Evolutionary conservation across 495 filamentous ascomycete species (phyloP).

Genomic region (Gamarada debralockiae): DNA sequence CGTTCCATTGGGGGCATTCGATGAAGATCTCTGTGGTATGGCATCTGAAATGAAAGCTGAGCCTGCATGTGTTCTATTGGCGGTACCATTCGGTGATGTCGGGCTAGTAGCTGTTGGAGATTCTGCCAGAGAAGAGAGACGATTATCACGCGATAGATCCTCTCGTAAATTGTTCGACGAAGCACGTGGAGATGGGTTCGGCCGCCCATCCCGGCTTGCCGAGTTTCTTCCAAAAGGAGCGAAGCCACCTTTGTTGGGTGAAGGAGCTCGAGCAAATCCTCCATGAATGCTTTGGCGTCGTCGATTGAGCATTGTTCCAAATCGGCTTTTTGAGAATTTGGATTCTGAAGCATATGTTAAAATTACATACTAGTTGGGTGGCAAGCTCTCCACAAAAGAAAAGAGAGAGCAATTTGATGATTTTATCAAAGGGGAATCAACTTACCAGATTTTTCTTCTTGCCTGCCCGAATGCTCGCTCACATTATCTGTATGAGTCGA

Average conservation of each 20-base stretch:
- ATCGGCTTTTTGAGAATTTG: conserved; percentile 50
- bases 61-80: conserved; percentile 16
- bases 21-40: conserved; percentile 3
- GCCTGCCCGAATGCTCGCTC: conserved; percentile 54
- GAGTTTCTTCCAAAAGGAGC: conserved; percentile 38
- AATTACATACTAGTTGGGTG: not conserved
- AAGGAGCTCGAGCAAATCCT: conserved; percentile 40
- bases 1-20: conserved; percentile 16
- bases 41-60: conserved; percentile 15
- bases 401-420: not conserved
- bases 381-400: not conserved
- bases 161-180: conserved; percentile 53
- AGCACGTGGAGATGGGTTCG: conserved; percentile 43
- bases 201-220: conserved; percentile 44
- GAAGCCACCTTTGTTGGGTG: conserved; percentile 37
- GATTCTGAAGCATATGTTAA: conserved; percentile 30
- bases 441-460: conserved; percentile 21
- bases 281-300: conserved; percentile 56
- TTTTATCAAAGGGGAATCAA: not conserved
- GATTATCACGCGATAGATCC: conserved; percentile 33
- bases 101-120: conserved; percentile 31
- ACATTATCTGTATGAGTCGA: conserved; percentile 48
- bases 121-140: conserved; percentile 48
- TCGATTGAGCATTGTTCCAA: conserved; percentile 77
- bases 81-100: conserved; percentile 19